These are phyloP conservation scores for Lasiodiplodia theobromae DNA, from an alignment of 2,329 filamentous ascomycete genomes.

Conservation along the genomic window DNA sequence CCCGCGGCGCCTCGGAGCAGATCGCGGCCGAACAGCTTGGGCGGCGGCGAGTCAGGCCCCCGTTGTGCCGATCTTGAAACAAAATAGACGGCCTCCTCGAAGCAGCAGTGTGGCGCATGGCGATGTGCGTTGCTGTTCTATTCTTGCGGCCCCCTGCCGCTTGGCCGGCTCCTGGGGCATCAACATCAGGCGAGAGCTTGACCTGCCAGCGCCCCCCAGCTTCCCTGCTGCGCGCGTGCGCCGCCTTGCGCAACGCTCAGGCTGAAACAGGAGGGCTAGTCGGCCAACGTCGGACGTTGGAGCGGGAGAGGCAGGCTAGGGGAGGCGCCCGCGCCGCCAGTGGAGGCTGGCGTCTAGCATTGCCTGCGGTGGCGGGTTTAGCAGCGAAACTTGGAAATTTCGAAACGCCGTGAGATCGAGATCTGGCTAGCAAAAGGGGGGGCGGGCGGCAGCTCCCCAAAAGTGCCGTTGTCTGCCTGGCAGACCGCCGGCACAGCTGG, in stretches of 20 bases:
- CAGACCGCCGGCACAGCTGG: conserved; percentile 16
- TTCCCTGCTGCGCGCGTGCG: conserved; percentile 11
- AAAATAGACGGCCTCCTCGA: conserved; percentile 16
- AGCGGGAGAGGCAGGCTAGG: conserved; percentile 4
- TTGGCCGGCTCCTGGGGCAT: conserved; percentile 14
- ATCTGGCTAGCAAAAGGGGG: conserved; percentile 9
- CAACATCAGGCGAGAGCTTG: conserved; percentile 23
- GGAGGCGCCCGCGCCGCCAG: conserved; percentile 9
- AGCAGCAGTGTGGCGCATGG: conserved; percentile 19
- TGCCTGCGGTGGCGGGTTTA: conserved; percentile 10
- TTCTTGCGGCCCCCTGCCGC: conserved; percentile 23
- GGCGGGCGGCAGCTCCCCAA: not conserved
- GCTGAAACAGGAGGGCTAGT: conserved; percentile 28
- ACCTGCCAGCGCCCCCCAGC: conserved; percentile 10
- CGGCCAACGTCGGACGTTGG: conserved; percentile 22
- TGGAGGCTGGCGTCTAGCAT: conserved; percentile 1
- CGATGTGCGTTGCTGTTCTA: conserved; percentile 15
- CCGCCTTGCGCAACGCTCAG: conserved; percentile 27
- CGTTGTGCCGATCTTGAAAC: conserved; percentile 26
- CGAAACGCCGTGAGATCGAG: conserved; percentile 21
- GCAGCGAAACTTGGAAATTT: conserved; percentile 18
- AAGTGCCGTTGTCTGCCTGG: conserved; percentile 17
- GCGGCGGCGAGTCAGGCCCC: conserved; percentile 13
- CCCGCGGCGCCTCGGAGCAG: conserved; percentile 14
- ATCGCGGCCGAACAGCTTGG: conserved; percentile 20